Base-by-base conservation (phyloP, 371 early-diverging fungal species). In the Parasitella parasitica region DNA sequence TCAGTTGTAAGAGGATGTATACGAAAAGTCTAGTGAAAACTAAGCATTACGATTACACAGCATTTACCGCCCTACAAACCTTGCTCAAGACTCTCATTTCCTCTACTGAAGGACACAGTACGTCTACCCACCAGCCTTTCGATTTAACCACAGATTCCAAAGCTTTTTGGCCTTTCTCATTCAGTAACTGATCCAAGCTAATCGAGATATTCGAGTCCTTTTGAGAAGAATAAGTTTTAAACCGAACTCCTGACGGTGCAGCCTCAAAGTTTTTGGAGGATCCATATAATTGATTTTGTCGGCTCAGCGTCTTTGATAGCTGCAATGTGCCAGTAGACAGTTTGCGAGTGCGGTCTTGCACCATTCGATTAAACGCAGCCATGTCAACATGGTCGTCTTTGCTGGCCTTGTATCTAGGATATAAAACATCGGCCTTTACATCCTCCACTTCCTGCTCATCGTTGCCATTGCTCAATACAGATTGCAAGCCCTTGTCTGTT, bases 1-100 rank as follows among this genome's bases (percentile, higher is more conserved):
- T 97, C 97, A 13, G 88, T 87, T 0, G 97, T 96, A 11, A 97
- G 72, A 22, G 98, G 95, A 70, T 97, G 89, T 46, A 92, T 84
- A 50, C 60, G 85, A 69, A 81, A 88, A 13, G 73, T 78, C 76
- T 77, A 35, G 9, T 28, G 46, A 56, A 32, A 27, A 27, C 13
- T 39, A 41, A 28, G 6, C 26, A 53, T 16, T 18, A 27, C 32
- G 11, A 11, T 32, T 8, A 11, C 6, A 12, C 24, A 46, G n/a
- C n/a, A 20, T n/a, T 13, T 26, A 18, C 32, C n/a, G 1, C 18
- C 3, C 24, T 12, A 36, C 24, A 48, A 63, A 85, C 83, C 75
- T 86, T 86, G 70, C 86, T 84, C 18, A 94, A 59, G 6, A 84
- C 73, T 24, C 78, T 71, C 87, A 97, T 91, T 70, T 97, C 97